Base-by-base conservation (phyloP, 805 yeast genomes). In the Candida boleticola region DNA sequence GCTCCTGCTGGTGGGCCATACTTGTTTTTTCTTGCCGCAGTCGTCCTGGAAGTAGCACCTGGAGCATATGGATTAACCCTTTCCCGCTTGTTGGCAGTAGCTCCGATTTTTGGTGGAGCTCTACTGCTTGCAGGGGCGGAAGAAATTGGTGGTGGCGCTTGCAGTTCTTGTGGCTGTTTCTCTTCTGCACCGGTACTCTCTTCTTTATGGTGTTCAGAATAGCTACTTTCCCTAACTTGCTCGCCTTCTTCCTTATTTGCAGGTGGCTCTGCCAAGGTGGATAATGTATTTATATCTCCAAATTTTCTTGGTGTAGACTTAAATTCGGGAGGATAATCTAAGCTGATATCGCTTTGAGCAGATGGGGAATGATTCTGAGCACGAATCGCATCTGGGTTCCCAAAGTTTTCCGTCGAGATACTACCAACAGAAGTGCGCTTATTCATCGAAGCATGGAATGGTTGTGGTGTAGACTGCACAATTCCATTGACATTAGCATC, bases 61-160 rank as follows among this genome's bases (percentile, higher is more conserved):
- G 73, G 73, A 6, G 73, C 73, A 46, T 68, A 68, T 3, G 73
- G 73, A 40, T 68, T 68, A 11, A 42, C 44, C 32, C 46, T 46
- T 37, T 29, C 29, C 18, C 16, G 20, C 37, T 34, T 25, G n/a
- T n/a, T n/a, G n/a, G n/a, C n/a, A n/a, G n/a, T 39, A 26, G 35
- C 10, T 19, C 27, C 11, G 10, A 23, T 11, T 11, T 23, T 23
- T 23, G 27, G 27, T 7, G 27, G 27, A 7, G 27, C 27, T 23
- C 27, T 23, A 23, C 10, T 7, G 27, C 34, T 36, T 13, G 18
- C 25, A 19, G 20, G 37, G 13, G 39, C 36, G 6, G 35, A 31
- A 25, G n/a, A 30, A 17, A 49, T 26, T 27, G 51, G 45, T 13
- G 53, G 48, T 20, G 58, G 54, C 25, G 52, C 50, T 17, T n/a